Conservation (phyloP, 2,329 filamentous ascomycete genomes). For the Ophiostoma fasciatum region DNA sequence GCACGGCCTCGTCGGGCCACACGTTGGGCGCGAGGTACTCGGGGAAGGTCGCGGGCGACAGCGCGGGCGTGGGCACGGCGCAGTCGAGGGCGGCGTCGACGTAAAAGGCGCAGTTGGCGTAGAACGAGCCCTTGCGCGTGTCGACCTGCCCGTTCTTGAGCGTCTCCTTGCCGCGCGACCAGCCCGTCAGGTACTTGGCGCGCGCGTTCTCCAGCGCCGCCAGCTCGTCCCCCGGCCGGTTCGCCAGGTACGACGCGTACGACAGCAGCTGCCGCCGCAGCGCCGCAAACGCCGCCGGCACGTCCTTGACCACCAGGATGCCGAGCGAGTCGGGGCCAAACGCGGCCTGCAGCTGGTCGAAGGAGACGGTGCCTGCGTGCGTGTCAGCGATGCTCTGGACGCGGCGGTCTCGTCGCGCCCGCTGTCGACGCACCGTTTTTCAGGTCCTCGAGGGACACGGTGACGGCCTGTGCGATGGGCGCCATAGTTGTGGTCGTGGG, state of each 20-base stretch:
- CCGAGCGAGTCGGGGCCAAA: slow-evolving; percentile 86
- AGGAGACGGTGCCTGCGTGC: slow-evolving; percentile 51
- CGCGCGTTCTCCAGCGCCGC: slow-evolving; percentile 43
- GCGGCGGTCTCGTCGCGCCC: no score
- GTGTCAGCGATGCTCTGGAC: background rate
- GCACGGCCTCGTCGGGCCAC: slow-evolving; percentile 56
- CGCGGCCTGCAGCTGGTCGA: slow-evolving; percentile 56
- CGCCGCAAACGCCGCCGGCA: slow-evolving; percentile 56
- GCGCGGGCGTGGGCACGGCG: slow-evolving; percentile 42
- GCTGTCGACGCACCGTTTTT: slow-evolving; percentile 6
- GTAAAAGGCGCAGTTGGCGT: slow-evolving; percentile 71
- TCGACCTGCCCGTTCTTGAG: slow-evolving; percentile 66
- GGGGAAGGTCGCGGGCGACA: slow-evolving; percentile 50
- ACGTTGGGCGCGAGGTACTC: slow-evolving; percentile 85
- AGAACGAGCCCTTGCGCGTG: slow-evolving; percentile 70
- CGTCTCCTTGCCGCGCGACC: slow-evolving; percentile 72
- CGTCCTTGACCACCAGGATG: slow-evolving; percentile 82
- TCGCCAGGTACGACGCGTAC: slow-evolving; percentile 79
- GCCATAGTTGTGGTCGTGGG: slow-evolving; percentile 4
- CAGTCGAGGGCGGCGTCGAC: slow-evolving; percentile 47
- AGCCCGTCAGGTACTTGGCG: slow-evolving; percentile 54
- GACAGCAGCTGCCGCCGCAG: slow-evolving; percentile 64
- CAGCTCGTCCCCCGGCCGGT: slow-evolving; percentile 56
- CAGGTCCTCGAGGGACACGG: slow-evolving; percentile 12
- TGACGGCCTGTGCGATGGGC: slow-evolving; percentile 10